These are phyloP conservation scores for Russula griseocarnosa DNA, from an alignment of 768 basidiomycete species.

Conservation along the genomic window DNA sequence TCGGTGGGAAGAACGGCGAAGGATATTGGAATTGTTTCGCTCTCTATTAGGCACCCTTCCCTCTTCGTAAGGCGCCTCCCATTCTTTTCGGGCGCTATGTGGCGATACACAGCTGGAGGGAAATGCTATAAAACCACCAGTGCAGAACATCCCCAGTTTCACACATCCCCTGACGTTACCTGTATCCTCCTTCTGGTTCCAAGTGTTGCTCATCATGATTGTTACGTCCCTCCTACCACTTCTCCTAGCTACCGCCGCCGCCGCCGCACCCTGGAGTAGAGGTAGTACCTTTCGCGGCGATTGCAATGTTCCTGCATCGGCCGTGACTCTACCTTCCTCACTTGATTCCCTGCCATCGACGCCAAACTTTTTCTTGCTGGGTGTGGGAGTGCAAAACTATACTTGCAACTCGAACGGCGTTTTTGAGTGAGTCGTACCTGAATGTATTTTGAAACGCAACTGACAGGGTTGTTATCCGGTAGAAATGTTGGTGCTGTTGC, in stretches of 20 bases:
- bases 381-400: constrained; percentile 16
- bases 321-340: not conserved
- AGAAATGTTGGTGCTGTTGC: constrained; percentile 24
- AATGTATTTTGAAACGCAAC: not conserved
- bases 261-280: constrained; percentile 5
- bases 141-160: too few species aligned
- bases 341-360: not conserved
- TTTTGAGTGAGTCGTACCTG: constrained; percentile 10
- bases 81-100: too few species aligned
- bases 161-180: too few species aligned
- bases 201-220: not conserved
- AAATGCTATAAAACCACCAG: too few species aligned
- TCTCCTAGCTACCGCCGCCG: not conserved
- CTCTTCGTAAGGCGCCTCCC: too few species aligned
- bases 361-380: not conserved
- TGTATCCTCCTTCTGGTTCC: not conserved
- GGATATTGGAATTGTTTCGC: too few species aligned
- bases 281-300: not conserved
- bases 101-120: too few species aligned
- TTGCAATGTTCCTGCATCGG: not conserved
- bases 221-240: not conserved
- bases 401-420: not conserved
- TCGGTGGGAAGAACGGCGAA: too few species aligned
- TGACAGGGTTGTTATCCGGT: not conserved
- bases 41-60: too few species aligned